Conservation (phyloP, 2,329 filamentous ascomycete genomes). For the Orbilia blumenaviensis region DNA sequence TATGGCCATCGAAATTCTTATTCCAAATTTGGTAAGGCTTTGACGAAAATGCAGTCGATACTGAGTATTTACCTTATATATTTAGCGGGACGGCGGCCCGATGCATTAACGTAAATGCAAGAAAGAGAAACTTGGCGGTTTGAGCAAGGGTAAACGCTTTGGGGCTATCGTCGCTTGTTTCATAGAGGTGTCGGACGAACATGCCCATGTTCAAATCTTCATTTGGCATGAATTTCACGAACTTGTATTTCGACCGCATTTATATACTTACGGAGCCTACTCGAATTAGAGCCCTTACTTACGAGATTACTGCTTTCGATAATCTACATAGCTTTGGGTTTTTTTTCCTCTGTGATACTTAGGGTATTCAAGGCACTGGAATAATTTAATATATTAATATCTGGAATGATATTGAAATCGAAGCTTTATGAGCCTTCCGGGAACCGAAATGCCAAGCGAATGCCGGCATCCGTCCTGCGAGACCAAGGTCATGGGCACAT, state of each 20-base stretch:
- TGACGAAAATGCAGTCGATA: neutral
- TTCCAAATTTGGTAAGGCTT: too few relatives aligned
- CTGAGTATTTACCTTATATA: neutral
- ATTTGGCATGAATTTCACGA: neutral
- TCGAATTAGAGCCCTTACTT: too few relatives aligned
- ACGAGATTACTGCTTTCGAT: too few relatives aligned
- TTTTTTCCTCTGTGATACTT: too few relatives aligned
- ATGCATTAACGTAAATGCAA: neutral
- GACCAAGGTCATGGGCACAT: conserved; percentile 12
- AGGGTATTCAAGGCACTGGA: too few relatives aligned
- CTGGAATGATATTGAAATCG: conserved; percentile 21
- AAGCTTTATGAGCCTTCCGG: conserved; percentile 17
- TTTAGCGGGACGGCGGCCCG: conserved; percentile 23
- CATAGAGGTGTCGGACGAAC: conserved; percentile 4
- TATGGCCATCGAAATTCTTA: too few relatives aligned
- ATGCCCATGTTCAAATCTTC: too few relatives aligned
- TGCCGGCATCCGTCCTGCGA: conserved; percentile 19
- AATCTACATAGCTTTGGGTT: too few relatives aligned
- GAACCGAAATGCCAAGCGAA: conserved; percentile 49
- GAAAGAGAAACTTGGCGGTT: neutral
- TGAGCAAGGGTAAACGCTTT: neutral
- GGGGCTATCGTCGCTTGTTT: neutral
- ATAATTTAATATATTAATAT: too few relatives aligned
- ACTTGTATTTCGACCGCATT: too few relatives aligned
- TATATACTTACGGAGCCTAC: too few relatives aligned